Conservation (phyloP, 1,139 yeast species). For the Blastobotrys raffinosifermentans region DNA sequence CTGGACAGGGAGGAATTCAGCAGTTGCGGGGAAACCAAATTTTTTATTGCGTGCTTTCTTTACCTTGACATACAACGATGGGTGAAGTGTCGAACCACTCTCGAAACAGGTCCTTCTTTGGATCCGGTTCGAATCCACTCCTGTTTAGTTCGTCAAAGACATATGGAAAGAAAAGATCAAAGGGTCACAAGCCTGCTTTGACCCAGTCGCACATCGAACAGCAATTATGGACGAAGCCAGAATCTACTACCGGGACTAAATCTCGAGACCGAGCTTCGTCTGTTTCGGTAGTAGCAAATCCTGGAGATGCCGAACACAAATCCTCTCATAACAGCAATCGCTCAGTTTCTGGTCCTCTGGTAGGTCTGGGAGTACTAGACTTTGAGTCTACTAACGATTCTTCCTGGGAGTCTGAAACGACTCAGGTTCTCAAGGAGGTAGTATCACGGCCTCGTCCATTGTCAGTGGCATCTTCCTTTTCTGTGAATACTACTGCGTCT, state of each 20-base stretch:
- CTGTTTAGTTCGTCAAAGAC: conserved; percentile 11
- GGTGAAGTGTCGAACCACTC: too few species aligned
- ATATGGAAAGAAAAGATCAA: conserved; percentile 19
- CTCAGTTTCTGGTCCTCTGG: conserved; percentile 11
- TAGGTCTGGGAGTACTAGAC: conserved; percentile 20
- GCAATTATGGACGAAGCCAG: conserved; percentile 21
- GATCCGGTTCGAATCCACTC: conserved; percentile 8
- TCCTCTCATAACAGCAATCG: neutral
- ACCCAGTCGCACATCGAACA: conserved; percentile 21
- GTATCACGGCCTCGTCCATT: conserved; percentile 3
- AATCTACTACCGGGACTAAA: conserved; percentile 6
- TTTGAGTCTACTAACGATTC: conserved; percentile 17
- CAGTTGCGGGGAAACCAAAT: neutral
- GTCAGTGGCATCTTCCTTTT: neutral
- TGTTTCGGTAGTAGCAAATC: neutral
- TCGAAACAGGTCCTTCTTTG: conserved; percentile 11
- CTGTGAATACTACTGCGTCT: conserved; percentile 9
- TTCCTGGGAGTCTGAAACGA: conserved; percentile 21
- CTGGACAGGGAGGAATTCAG: neutral
- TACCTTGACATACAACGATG: too few species aligned
- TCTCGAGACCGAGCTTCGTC: too few species aligned
- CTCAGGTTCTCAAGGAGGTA: conserved; percentile 17
- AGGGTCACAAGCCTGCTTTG: conserved; percentile 17
- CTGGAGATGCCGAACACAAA: neutral
- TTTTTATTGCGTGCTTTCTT: neutral